These are phyloP conservation scores for Hydnum rufescens DNA, from an alignment of 768 basidiomycete genomes.

Conservation along the genomic window DNA sequence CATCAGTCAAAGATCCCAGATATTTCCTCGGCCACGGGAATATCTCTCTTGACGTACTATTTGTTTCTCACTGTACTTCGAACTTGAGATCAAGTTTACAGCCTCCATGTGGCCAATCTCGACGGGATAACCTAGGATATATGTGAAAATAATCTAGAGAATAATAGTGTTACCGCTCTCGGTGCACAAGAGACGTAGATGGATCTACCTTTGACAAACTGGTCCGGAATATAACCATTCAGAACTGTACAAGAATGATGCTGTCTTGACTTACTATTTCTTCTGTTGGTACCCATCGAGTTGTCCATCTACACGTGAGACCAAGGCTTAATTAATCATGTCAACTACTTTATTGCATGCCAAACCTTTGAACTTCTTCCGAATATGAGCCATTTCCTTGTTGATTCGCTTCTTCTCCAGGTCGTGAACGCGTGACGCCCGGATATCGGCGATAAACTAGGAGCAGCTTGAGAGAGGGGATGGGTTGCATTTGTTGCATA, in stretches of 20 bases:
- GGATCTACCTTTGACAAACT: background rate
- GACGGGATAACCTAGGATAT: constrained; percentile 96
- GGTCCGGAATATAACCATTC: background rate
- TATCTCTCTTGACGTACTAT: constrained; percentile 41
- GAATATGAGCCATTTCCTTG: constrained; percentile 99
- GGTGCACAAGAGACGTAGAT: background rate
- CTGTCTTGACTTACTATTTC: constrained; percentile 81
- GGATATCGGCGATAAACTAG: constrained; percentile 97
- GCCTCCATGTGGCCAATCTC: constrained; percentile 99
- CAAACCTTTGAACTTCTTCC: constrained; percentile 94
- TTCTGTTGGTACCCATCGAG: constrained; percentile 54
- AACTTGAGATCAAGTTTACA: constrained; percentile 87
- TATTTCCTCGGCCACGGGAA: background rate
- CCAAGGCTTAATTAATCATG: background rate
- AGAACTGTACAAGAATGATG: background rate
- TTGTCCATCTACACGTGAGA: constrained; percentile 2
- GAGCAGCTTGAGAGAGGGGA: constrained; percentile 1
- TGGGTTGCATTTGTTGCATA: background rate
- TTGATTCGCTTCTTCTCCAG: constrained; percentile 98
- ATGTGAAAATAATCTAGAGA: constrained; percentile 86
- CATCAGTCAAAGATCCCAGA: constrained; percentile 4
- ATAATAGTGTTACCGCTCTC: too few relatives aligned
- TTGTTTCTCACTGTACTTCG: constrained; percentile 97
- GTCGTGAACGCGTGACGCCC: constrained; percentile 89
- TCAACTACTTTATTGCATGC: background rate